Base-by-base conservation (phyloP, 1,139 yeast species). In the Yamadazyma friedrichii region DNA sequence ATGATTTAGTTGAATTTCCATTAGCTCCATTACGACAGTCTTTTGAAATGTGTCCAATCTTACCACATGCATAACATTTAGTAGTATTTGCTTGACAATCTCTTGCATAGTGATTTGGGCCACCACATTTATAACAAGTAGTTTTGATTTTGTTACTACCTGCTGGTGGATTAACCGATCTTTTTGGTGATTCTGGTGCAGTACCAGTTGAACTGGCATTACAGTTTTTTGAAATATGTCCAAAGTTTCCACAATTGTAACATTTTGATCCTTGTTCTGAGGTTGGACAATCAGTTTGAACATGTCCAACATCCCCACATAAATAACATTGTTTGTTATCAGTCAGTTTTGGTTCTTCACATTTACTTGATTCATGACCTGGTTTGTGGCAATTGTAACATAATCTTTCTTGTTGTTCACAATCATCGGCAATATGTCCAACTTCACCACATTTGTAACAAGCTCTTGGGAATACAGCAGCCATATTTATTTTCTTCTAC, bases 311-410 rank as follows among this genome's bases (percentile, higher is more conserved):
- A 52, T 80, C 81, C 50, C 83, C 84, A 64, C 97, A 89, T 64
- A 84, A 84, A 80, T 84, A 88, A 67, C 96, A 88, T 69, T 88
- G 95, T 67, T 88, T 88, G 61, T 81, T 78, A 52, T 80, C 81
- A 53, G 87, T 78, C 63, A 88, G 86, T 66, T 84, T 87, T 61
- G 95, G 95, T 61, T 82, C 82, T 36, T 94, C 85, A 66, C 96
- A 88, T 51, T 85, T 94, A 53, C 80, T 77, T 46, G 94, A 86
- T 66, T 88, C 89, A 67, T 88, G 96, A 50, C 95, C 95, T 47
- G 95, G 84, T 65, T 83, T 77, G 61, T 84, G 87, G 68, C 96
- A 88, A 81, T 88, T 88, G 84, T 88, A 88, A 70, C 96, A 88
- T 61, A 88, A 75, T 70, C 93, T 83, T 65, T 82, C 88, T 47